Conservation (phyloP, 495 filamentous ascomycete species). For the Neurospora hispaniola region DNA sequence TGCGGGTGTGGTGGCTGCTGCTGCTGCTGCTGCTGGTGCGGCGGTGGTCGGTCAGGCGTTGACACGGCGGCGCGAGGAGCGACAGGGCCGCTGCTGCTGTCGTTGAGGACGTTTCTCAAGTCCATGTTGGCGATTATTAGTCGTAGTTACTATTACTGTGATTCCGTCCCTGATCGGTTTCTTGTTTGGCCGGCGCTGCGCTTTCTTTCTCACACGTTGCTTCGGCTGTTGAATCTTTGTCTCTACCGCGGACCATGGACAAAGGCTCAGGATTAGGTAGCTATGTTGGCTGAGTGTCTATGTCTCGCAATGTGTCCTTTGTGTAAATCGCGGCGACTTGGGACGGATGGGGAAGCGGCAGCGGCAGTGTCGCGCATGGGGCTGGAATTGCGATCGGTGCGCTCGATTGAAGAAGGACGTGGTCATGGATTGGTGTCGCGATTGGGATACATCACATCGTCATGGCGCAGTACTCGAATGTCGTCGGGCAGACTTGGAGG, state of each 20-base stretch:
- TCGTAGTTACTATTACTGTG: neutral
- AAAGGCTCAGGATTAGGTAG: neutral
- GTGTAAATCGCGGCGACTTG: neutral
- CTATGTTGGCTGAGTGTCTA: neutral
- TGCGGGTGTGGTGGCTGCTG: slow-evolving; percentile 10
- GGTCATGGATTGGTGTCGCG: neutral
- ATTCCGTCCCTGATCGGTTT: neutral
- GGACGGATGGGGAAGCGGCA: neutral
- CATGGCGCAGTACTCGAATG: neutral
- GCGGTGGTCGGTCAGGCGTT: slow-evolving; percentile 14
- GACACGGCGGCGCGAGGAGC: slow-evolving; percentile 14
- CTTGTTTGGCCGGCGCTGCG: neutral
- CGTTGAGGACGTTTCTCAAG: slow-evolving; percentile 46
- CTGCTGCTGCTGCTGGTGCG: neutral
- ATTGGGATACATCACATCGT: neutral
- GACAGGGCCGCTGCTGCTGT: slow-evolving; percentile 10
- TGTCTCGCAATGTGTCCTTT: neutral
- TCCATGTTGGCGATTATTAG: slow-evolving; percentile 36
- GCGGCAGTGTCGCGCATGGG: neutral
- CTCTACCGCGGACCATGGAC: neutral
- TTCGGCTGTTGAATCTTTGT: neutral
- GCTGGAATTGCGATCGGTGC: neutral
- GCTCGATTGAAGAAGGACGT: neutral
- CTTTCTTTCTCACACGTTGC: neutral
- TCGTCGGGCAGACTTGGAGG: neutral